Conservation (phyloP, 2,329 filamentous ascomycete species). For the Drechslerella stenobrocha region DNA sequence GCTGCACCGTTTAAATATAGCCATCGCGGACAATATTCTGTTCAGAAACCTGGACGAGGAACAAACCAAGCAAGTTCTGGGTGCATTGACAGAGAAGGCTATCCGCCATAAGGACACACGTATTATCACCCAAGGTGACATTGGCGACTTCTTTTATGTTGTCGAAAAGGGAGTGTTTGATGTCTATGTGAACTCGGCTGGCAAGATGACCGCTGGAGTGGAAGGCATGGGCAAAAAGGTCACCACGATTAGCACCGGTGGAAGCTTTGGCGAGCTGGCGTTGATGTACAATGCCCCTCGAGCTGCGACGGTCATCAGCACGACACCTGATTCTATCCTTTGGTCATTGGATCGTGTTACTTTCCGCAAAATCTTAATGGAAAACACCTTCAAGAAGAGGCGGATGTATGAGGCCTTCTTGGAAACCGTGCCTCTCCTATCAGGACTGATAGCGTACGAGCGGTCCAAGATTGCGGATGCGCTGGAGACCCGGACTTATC, state of each 20-base stretch:
- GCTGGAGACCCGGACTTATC: slow-evolving; percentile 84
- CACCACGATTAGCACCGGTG: slow-evolving; percentile 77
- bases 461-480: slow-evolving; percentile 97
- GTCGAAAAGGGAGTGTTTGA: slow-evolving; percentile 90
- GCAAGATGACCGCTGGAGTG: slow-evolving; percentile 74
- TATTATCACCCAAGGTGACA: slow-evolving; percentile 93
- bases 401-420: slow-evolving; percentile 98
- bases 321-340: slow-evolving; percentile 74
- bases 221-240: slow-evolving; percentile 84
- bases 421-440: slow-evolving; percentile 85
- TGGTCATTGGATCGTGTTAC: slow-evolving; percentile 96
- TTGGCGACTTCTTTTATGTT: slow-evolving; percentile 96
- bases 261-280: slow-evolving; percentile 93
- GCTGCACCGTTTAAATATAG: slow-evolving; percentile 72
- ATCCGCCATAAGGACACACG: slow-evolving; percentile 88
- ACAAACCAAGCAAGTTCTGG: slow-evolving; percentile 81
- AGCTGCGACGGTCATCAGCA: slow-evolving; percentile 87
- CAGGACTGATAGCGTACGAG: slow-evolving; percentile 84
- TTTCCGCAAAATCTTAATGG: slow-evolving; percentile 97
- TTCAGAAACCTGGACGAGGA: slow-evolving; percentile 95
- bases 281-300: slow-evolving; percentile 98
- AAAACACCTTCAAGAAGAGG: slow-evolving; percentile 91
- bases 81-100: slow-evolving; percentile 89
- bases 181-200: slow-evolving; percentile 80
- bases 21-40: slow-evolving; percentile 87